These are phyloP conservation scores for Coprinopsis sp. DNA, from an alignment of 768 basidiomycete species.

Conservation along the genomic window DNA sequence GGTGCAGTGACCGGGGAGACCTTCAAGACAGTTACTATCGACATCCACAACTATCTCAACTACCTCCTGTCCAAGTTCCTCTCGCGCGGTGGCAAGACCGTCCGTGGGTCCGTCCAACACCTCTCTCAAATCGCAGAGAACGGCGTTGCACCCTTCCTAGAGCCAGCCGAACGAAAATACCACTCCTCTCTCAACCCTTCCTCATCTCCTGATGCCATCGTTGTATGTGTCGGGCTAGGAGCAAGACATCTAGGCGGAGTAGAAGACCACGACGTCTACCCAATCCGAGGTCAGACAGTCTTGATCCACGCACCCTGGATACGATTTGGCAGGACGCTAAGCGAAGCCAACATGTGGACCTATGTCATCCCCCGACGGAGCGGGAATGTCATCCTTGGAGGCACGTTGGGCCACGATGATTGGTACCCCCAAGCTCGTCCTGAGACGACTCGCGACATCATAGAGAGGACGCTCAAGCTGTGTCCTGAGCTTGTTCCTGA, in stretches of 20 bases:
- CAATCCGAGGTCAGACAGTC: slow-evolving; percentile 82
- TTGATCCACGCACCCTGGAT: slow-evolving; percentile 67
- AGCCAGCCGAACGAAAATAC: neutral
- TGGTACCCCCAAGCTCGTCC: too few relatives aligned
- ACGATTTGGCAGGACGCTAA: slow-evolving; percentile 49
- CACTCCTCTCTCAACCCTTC: neutral
- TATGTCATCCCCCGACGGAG: slow-evolving; percentile 67
- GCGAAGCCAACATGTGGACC: slow-evolving; percentile 35
- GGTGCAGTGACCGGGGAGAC: slow-evolving; percentile 41
- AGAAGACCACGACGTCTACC: slow-evolving; percentile 68
- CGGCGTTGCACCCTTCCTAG: slow-evolving; percentile 24
- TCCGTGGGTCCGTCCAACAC: slow-evolving; percentile 51
- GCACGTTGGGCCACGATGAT: slow-evolving; percentile 53
- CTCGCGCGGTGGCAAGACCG: slow-evolving; percentile 45
- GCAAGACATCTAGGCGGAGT: slow-evolving; percentile 75
- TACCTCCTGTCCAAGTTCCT: slow-evolving; percentile 61
- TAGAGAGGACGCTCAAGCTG: too few relatives aligned
- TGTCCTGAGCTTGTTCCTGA: too few relatives aligned
- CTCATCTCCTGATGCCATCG: slow-evolving; percentile 6
- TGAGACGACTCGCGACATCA: too few relatives aligned
- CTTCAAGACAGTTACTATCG: slow-evolving; percentile 61
- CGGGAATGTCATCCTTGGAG: slow-evolving; percentile 59
- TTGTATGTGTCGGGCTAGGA: slow-evolving; percentile 65
- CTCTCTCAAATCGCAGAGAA: slow-evolving; percentile 52
- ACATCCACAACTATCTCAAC: slow-evolving; percentile 56